Conservation (phyloP, 768 basidiomycete genomes). For the Asterophora lycoperdoides region DNA sequence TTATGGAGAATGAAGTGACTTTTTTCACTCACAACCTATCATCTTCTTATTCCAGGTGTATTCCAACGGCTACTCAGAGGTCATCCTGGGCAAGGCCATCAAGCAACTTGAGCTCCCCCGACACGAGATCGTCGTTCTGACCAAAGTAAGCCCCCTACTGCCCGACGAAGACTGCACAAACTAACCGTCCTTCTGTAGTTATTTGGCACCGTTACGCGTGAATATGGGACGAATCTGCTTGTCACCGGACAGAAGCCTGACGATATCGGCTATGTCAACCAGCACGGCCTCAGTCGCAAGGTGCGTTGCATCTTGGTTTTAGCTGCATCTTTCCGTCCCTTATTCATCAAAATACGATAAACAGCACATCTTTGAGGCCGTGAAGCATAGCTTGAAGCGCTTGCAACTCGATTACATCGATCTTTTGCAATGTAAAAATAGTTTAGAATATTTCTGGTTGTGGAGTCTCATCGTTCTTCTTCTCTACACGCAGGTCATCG, state of each 20-base stretch:
- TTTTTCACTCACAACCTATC: not conserved
- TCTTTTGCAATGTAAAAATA: constrained; percentile 54
- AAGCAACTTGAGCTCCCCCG: constrained; percentile 64
- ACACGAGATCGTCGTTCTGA: constrained; percentile 73
- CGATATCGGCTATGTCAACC: constrained; percentile 49
- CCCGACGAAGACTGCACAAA: not conserved
- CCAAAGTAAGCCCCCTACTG: constrained; percentile 46
- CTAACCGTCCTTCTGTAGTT: constrained; percentile 27
- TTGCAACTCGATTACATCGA: constrained; percentile 77
- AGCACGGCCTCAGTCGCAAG: constrained; percentile 38
- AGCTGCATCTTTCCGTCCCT: not conserved
- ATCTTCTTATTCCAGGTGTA: constrained; percentile 39
- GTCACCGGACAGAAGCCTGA: constrained; percentile 24
- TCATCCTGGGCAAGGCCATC: constrained; percentile 68
- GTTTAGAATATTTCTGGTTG: too few species aligned
- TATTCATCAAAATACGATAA: not conserved
- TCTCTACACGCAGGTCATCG: constrained; percentile 39
- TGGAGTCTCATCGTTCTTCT: constrained; percentile 3
- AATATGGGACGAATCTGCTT: constrained; percentile 13
- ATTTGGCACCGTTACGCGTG: constrained; percentile 28
- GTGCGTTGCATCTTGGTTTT: constrained; percentile 1
- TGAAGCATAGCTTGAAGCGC: constrained; percentile 57
- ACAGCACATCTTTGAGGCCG: constrained; percentile 69
- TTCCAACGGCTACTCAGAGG: constrained; percentile 62
- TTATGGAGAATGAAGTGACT: constrained; percentile 25